These are phyloP conservation scores for Solanum chiquidenum DNA, from an alignment of 257 asterid genomes.

Conservation along the genomic window DNA sequence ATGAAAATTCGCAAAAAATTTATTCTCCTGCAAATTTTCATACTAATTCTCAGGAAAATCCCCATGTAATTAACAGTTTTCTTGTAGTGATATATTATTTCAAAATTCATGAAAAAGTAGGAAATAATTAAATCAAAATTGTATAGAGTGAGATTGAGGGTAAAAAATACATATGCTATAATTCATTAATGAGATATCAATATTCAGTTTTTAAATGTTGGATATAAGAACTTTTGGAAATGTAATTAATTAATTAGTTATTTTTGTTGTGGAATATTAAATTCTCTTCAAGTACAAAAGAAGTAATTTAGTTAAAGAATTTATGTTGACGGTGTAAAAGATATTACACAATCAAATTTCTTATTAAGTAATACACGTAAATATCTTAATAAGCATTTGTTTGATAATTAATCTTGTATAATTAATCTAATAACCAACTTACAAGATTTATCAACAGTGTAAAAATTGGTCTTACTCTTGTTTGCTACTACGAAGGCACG, in stretches of 20 bases:
- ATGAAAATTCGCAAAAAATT: no score
- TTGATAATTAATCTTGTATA: neutral
- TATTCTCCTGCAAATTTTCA: no score
- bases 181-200: neutral
- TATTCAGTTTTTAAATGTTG: neutral
- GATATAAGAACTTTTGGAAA: neutral
- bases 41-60: no score
- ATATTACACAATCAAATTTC: neutral
- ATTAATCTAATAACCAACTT: neutral
- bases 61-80: no score
- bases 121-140: neutral
- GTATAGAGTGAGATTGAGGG: neutral
- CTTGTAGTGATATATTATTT: neutral
- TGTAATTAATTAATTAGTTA: neutral
- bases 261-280: neutral
- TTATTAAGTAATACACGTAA: neutral
- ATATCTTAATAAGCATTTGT: neutral
- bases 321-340: neutral
- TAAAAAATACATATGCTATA: neutral
- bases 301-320: neutral
- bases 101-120: neutral
- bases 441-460: neutral
- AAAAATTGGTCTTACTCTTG: neutral
- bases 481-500: neutral
- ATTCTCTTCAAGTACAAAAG: neutral